phyloP scores from a whole-genome alignment of 1,284 basidiomycete species.

The Laetiporus sulphureus region DNA sequence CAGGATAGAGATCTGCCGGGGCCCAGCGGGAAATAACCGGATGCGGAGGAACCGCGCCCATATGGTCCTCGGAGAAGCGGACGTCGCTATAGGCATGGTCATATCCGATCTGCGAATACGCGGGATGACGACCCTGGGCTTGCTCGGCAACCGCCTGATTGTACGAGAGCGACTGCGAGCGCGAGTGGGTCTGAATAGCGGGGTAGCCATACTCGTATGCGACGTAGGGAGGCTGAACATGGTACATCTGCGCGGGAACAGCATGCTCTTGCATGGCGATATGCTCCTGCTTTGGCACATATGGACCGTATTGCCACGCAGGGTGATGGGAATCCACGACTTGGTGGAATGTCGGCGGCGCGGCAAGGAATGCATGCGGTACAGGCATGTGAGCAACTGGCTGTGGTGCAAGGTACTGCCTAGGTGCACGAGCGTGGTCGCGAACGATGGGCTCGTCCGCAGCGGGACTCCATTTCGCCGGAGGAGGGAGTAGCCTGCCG shows the following conservation, averaged over 20 bases:
- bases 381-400: conserved; percentile 29
- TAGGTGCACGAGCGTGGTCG: conserved; percentile 39
- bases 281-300: conserved; percentile 15
- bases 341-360: conserved; percentile 20
- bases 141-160: conserved; percentile 39
- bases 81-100: conserved; percentile 44
- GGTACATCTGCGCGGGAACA: conserved; percentile 21
- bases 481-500: conserved; percentile 52
- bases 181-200: conserved; percentile 37
- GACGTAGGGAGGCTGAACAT: conserved; percentile 31
- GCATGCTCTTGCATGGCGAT: conserved; percentile 10
- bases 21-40: conserved; percentile 17
- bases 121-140: conserved; percentile 44
- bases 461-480: conserved; percentile 73
- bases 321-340: conserved; percentile 17
- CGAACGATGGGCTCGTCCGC: conserved; percentile 66
- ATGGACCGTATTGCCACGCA: conserved; percentile 19
- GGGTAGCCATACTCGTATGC: conserved; percentile 34
- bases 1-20: conserved; percentile 17
- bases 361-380: no score
- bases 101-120: conserved; percentile 53
- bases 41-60: conserved; percentile 25
- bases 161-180: conserved; percentile 51
- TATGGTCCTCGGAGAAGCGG: conserved; percentile 36
- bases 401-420: conserved; percentile 61